A percentile compares a stretch with the other conserved stretches of the same genome.
These are phyloP conservation scores for Podospora anserina DNA, from an alignment of 495 filamentous ascomycete species.

Conservation along the genomic window DNA sequence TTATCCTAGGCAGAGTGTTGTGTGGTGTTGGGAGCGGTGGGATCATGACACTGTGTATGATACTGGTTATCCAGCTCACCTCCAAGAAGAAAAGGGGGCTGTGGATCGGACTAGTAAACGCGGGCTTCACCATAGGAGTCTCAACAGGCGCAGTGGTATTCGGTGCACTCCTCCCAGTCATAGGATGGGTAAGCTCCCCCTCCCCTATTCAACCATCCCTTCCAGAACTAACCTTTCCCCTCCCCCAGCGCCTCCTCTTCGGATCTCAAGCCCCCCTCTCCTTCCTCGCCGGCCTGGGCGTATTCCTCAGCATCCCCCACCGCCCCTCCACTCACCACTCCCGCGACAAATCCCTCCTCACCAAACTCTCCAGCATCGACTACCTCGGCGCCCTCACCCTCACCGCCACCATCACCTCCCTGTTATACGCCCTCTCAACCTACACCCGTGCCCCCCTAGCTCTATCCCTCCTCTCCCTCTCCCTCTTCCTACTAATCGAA, in stretches of 20 bases:
- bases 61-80: constrained; percentile 66
- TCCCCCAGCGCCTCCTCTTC: constrained; percentile 60
- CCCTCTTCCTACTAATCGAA: constrained; percentile 61
- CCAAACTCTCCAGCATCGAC: constrained; percentile 61
- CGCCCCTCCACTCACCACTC: constrained; percentile 47
- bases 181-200: constrained; percentile 62
- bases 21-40: constrained; percentile 64
- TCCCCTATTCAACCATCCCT: not conserved
- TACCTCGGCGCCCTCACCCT: constrained; percentile 60
- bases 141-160: constrained; percentile 67
- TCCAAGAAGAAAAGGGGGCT: constrained; percentile 62
- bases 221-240: not conserved
- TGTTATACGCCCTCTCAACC: constrained; percentile 63
- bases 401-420: constrained; percentile 53
- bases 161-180: constrained; percentile 56
- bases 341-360: constrained; percentile 31
- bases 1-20: constrained; percentile 63
- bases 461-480: constrained; percentile 51
- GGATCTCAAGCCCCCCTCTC: constrained; percentile 60
- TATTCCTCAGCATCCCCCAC: constrained; percentile 59
- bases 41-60: constrained; percentile 62
- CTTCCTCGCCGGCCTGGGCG: constrained; percentile 52
- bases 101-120: constrained; percentile 61
- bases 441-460: constrained; percentile 55
- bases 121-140: constrained; percentile 65